Evolutionary conservation across 2,329 filamentous ascomycete species (phyloP), one percentile per base, ranked within the genome.

Genomic region (Xylariomycetidae sp.): DNA sequence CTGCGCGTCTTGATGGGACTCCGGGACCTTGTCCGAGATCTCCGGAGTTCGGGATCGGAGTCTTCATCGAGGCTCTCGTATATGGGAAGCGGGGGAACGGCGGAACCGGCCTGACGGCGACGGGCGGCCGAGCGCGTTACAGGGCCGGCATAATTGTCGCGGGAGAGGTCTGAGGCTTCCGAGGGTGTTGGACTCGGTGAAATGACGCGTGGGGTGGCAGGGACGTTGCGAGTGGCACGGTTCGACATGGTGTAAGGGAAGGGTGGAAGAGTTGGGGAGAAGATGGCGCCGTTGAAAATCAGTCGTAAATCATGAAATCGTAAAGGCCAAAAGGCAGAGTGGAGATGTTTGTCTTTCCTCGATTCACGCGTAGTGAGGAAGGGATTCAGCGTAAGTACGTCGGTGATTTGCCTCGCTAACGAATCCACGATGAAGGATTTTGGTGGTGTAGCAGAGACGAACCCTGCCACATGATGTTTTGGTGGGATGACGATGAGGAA

Each of bases 181-280:
- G 78, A 81, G 2, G 79, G 79, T 3, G 84, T 82, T 25, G 89
- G 88, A 35, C 88, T 92, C 25, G 89, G 88, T 10, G 88, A 94
- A 49, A 92, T 94, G 48, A 96, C 85, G 54, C 88, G 82, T 52
- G 88, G 88, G 36, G 84, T 92, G 37, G 75, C 74, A 37, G 89
- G 88, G 37, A 92, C 69, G 48, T 69, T 66, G 44, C 59, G 60
- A 40, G 74, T 67, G 33, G 62, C 59, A 37, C 65, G 68, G 40
- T 67, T 56, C 36, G 75, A 69, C 66, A 81, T 77, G 52, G 57
- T 53, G 58, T 62, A 65, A 7, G 65, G 61, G 40, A 83, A 83
- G 25, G 75, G 72, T 29, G 80, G 79, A 3, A 85, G 70, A 25
- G 69, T 65, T 37, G 79, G 67, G 30, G 63, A 62, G 46, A 62